Conservation (phyloP, 805 yeast species). For the Saccharomycopsis capsularis region DNA sequence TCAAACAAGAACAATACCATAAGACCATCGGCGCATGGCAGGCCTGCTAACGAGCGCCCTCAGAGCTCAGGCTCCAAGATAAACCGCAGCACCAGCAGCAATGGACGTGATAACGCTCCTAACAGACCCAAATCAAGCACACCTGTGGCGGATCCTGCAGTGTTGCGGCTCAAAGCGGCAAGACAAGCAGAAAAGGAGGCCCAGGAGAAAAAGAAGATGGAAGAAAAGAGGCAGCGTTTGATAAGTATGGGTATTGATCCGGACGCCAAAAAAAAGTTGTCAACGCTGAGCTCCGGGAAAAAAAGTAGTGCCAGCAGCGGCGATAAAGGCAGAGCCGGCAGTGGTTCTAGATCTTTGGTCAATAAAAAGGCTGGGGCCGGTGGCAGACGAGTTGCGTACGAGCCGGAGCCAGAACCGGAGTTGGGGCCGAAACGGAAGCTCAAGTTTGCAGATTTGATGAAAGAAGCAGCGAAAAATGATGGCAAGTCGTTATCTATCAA, state of each 20-base stretch:
- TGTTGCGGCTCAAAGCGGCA: conserved; percentile 59
- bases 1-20: not conserved
- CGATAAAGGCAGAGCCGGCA: conserved; percentile 28
- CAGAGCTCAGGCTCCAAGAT: not conserved
- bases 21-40: not conserved
- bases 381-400: no score
- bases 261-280: conserved; percentile 1
- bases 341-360: conserved; percentile 4
- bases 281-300: conserved; percentile 29
- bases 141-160: conserved; percentile 57
- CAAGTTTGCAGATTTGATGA: conserved; percentile 62
- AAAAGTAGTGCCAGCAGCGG: conserved; percentile 13
- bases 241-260: conserved; percentile 14
- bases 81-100: not conserved
- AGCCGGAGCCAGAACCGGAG: not conserved
- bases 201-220: conserved; percentile 18
- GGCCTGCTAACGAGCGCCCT: no score
- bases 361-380: conserved; percentile 7
- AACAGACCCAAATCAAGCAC: not conserved
- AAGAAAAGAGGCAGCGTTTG: conserved; percentile 5
- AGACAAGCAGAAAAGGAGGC: conserved; percentile 48
- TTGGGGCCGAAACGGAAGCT: conserved; percentile 35
- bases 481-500: conserved; percentile 24
- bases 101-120: not conserved
- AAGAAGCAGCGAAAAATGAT: conserved; percentile 57